phyloP scores from a whole-genome alignment of 345 rosid species.

The Lumnitzera racemosa region DNA sequence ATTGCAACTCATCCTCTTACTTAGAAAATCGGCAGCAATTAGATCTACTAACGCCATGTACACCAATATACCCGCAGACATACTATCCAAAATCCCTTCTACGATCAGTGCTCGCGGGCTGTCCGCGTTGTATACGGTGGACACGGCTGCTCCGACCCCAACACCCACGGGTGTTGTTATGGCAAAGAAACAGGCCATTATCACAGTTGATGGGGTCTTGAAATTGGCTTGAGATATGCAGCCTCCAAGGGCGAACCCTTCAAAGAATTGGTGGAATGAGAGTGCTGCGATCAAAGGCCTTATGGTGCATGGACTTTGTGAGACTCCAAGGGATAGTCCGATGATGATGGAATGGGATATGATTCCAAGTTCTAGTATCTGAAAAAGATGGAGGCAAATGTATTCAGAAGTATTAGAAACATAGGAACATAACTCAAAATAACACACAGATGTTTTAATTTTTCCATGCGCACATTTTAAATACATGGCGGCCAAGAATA shows the following conservation, averaged over 20 bases:
- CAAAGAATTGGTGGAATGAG: conserved; percentile 95
- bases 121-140: conserved; percentile 51
- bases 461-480: too few relatives aligned
- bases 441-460: too few relatives aligned
- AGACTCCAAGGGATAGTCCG: conserved; percentile 82
- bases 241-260: conserved; percentile 93
- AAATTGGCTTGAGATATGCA: conserved; percentile 82
- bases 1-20: conserved; percentile 88
- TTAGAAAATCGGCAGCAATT: conserved; percentile 85
- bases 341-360: conserved; percentile 87
- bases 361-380: conserved; percentile 93
- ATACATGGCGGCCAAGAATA: too few relatives aligned
- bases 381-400: background rate
- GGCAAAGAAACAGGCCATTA: conserved; percentile 77
- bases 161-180: conserved; percentile 70
- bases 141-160: conserved; percentile 54
- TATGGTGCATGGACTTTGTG: conserved; percentile 80
- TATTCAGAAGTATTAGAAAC: background rate
- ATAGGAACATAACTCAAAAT: too few relatives aligned
- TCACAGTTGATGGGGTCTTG: conserved; percentile 32
- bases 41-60: conserved; percentile 95
- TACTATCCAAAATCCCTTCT: conserved; percentile 74
- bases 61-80: conserved; percentile 82
- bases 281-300: conserved; percentile 80
- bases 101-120: conserved; percentile 52